These are phyloP conservation scores for Myriosclerotinia duriaeana DNA, from an alignment of 2,329 filamentous ascomycete species.

Conservation along the genomic window DNA sequence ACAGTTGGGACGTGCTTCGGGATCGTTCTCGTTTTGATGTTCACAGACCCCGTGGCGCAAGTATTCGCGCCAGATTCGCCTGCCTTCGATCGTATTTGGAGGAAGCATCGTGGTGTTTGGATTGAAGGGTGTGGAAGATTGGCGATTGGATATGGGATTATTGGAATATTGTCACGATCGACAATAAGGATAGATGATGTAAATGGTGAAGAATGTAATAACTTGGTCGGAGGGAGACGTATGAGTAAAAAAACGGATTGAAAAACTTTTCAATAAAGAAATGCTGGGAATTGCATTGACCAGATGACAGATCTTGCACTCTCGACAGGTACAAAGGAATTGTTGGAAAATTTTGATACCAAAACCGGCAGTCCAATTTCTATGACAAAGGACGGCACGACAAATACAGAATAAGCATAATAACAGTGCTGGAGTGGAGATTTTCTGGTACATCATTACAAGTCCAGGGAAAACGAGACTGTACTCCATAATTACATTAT, in stretches of 20 bases:
- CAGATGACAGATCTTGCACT: background rate
- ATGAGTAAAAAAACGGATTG: background rate
- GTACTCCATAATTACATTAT: background rate
- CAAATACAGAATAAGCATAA: background rate
- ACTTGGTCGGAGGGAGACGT: background rate
- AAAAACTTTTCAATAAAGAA: background rate
- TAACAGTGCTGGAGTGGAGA: background rate
- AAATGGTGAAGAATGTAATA: background rate
- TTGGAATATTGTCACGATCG: background rate
- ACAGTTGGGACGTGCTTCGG: constrained; percentile 1
- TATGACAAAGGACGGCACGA: background rate
- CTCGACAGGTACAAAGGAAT: constrained; percentile 9
- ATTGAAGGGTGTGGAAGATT: background rate
- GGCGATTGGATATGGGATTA: background rate
- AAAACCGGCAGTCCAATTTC: background rate
- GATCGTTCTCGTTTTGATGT: background rate
- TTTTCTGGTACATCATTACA: background rate
- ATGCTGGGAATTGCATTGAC: too few species aligned
- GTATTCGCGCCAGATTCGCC: constrained; percentile 10
- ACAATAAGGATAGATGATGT: background rate
- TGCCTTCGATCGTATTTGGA: background rate
- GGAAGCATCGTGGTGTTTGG: background rate
- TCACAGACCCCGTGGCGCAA: background rate
- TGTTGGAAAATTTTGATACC: background rate
- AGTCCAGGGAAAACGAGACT: background rate